Percentiles rank a stretch among this genome's conserved stretches.
These are phyloP conservation scores for Backusella morwellensis DNA, from an alignment of 192 early-diverging fungal species.

Conservation along the genomic window DNA sequence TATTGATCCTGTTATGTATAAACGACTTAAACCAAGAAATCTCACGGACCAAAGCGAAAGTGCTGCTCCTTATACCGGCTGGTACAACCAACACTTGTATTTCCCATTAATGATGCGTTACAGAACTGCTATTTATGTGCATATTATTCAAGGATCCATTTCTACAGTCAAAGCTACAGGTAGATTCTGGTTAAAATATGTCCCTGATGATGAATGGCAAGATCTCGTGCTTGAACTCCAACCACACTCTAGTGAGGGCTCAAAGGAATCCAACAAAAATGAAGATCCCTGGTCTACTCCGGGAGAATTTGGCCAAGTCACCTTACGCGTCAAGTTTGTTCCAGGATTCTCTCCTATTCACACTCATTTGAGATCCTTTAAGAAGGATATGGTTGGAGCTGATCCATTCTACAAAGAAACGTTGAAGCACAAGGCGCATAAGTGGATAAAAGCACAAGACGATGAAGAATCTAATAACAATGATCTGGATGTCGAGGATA, in stretches of 20 bases:
- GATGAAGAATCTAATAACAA: neutral
- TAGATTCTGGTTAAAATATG: slow-evolving; percentile 16
- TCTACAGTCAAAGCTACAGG: slow-evolving; percentile 7
- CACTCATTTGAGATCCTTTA: slow-evolving; percentile 14
- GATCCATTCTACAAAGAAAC: slow-evolving; percentile 25
- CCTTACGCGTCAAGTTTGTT: slow-evolving; percentile 17
- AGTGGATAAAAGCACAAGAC: slow-evolving; percentile 18
- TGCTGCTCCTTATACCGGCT: neutral
- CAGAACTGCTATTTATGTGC: slow-evolving; percentile 26
- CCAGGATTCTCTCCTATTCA: slow-evolving; percentile 30
- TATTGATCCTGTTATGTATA: slow-evolving; percentile 20
- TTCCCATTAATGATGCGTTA: slow-evolving; percentile 32
- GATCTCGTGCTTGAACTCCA: slow-evolving; percentile 20
- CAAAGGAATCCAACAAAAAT: slow-evolving; percentile 26
- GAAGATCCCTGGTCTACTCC: slow-evolving; percentile 15
- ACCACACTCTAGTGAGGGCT: neutral
- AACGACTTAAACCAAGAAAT: slow-evolving; percentile 14
- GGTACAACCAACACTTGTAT: slow-evolving; percentile 18
- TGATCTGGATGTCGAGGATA: neutral
- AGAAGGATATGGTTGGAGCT: slow-evolving; percentile 27
- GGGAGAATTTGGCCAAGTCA: slow-evolving; percentile 15
- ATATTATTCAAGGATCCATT: slow-evolving; percentile 1
- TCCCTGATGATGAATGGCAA: slow-evolving; percentile 20
- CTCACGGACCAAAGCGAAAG: neutral
- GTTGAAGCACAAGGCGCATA: slow-evolving; percentile 5